Evolutionary conservation across 352 stramenopile genomes (phyloP), one percentile per base, ranked within the genome.

Genomic region (Globisporangium rhizosaccharum): DNA sequence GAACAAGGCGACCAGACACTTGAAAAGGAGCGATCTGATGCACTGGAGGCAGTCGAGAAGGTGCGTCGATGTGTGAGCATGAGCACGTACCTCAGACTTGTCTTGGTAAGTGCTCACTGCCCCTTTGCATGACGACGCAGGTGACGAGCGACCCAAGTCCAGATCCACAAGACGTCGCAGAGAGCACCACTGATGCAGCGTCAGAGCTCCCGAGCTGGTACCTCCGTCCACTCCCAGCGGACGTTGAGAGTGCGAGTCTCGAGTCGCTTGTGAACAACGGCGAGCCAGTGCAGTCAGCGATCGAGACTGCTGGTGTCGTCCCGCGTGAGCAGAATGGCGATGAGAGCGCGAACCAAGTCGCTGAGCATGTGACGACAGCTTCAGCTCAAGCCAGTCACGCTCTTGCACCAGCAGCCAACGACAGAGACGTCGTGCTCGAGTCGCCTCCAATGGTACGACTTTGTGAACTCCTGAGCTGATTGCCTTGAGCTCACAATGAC

Each of bases 171-270:
- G 45, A 37, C 14, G 54, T 33, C 5, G 10, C 30, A 23, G 41
- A 44, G 10, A 14, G 10, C 30, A n/a, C 42, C 17, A 3, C 33
- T 14, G 54, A 48, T 12, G 11, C n/a, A 28, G 51, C 12, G 10
- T 5, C 20, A 1, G 57, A 63, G 41, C 50, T 57, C 2, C 41
- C 57, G n/a, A 53, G 39, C 15, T 52, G 50, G 49, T 52, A 63
- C 23, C 10, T 63, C 3, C 57, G 50, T 41, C 57, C 57, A 20
- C n/a, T 63, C 15, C 18, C 33, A 9, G 57, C 18, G 20, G 44
- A 23, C 11, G 11, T 10, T 28, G 44, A 14, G 18, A n/a, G 5
- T 12, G 18, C 12, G 15, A n/a, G 41, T n/a, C 41, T 46, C 41
- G 41, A 46, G 0, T 14, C 41, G 6, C 18, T n/a, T 20, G 15